A percentile compares a stretch with the other conserved stretches of the same genome.
phyloP scores from a whole-genome alignment of 108 stramenopile genomes.

The Ochromonas danica region DNA sequence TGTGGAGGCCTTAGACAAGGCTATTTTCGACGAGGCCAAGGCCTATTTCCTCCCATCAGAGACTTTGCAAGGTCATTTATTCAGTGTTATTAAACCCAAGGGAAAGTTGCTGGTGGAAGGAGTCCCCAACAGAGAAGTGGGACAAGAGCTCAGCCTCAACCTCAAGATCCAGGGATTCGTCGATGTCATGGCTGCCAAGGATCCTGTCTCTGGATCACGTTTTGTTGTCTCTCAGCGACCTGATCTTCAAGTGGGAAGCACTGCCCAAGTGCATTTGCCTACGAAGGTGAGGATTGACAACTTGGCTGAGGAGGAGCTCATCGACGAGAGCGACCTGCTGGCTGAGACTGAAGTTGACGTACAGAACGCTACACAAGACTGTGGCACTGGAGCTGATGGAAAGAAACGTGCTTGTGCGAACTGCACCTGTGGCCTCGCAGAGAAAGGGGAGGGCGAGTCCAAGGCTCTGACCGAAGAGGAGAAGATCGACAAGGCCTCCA shows the following conservation, averaged over 20 bases:
- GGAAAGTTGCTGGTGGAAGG: constrained; percentile 18
- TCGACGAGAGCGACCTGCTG: constrained; percentile 56
- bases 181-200: constrained; percentile 34
- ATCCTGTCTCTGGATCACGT: neutral
- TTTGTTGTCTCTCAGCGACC: constrained; percentile 28
- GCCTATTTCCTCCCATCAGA: neutral
- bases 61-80: no score
- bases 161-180: constrained; percentile 24
- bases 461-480: constrained; percentile 12
- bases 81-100: neutral
- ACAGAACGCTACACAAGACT: constrained; percentile 40
- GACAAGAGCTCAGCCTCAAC: constrained; percentile 4
- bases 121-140: neutral
- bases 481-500: constrained; percentile 45
- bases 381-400: constrained; percentile 1
- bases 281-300: constrained; percentile 34
- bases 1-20: no score
- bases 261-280: constrained; percentile 33
- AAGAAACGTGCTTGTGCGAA: constrained; percentile 81
- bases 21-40: neutral
- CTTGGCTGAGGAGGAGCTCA: constrained; percentile 49
- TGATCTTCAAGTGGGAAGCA: neutral
- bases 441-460: constrained; percentile 35
- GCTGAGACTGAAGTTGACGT: constrained; percentile 2
- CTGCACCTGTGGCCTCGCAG: constrained; percentile 90